These are phyloP conservation scores for Rubroboletus pulcherrimus DNA, from an alignment of 768 basidiomycete species.

Conservation along the genomic window DNA sequence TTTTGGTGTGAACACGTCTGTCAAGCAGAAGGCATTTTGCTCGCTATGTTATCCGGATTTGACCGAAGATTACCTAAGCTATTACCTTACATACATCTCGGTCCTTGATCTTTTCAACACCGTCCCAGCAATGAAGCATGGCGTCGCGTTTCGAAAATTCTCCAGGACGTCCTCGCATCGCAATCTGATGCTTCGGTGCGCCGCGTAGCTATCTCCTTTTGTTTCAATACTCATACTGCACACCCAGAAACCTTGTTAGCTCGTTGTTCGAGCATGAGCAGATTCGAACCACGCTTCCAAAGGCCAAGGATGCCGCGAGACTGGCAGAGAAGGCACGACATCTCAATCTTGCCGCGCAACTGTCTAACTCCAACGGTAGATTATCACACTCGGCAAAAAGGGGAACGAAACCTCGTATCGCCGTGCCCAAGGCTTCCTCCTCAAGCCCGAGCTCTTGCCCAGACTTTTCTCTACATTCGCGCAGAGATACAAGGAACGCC, in stretches of 20 bases:
- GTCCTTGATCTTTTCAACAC: not conserved
- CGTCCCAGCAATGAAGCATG: slow-evolving; percentile 81
- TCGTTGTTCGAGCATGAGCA: slow-evolving; percentile 93
- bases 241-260: slow-evolving; percentile 81
- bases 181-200: slow-evolving; percentile 87
- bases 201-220: not conserved
- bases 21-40: not conserved
- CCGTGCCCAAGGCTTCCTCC: slow-evolving; percentile 74
- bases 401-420: slow-evolving; percentile 66
- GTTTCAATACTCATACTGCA: slow-evolving; percentile 5
- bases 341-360: not conserved
- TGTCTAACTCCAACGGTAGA: slow-evolving; percentile 38
- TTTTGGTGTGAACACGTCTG: slow-evolving; percentile 25
- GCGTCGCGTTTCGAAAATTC: slow-evolving; percentile 87
- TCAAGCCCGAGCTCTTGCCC: slow-evolving; percentile 66
- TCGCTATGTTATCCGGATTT: slow-evolving; percentile 21
- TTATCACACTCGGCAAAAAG: slow-evolving; percentile 91
- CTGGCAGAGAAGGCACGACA: slow-evolving; percentile 82
- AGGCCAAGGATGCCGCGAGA: slow-evolving; percentile 88
- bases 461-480: slow-evolving; percentile 83
- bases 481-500: slow-evolving; percentile 71
- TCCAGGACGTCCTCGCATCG: slow-evolving; percentile 90
- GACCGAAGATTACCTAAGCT: slow-evolving; percentile 15
- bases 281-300: slow-evolving; percentile 92
- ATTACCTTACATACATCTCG: not conserved